Base-by-base conservation (phyloP, 441 rosid genomes). In the Pelargonium citronellum region DNA sequence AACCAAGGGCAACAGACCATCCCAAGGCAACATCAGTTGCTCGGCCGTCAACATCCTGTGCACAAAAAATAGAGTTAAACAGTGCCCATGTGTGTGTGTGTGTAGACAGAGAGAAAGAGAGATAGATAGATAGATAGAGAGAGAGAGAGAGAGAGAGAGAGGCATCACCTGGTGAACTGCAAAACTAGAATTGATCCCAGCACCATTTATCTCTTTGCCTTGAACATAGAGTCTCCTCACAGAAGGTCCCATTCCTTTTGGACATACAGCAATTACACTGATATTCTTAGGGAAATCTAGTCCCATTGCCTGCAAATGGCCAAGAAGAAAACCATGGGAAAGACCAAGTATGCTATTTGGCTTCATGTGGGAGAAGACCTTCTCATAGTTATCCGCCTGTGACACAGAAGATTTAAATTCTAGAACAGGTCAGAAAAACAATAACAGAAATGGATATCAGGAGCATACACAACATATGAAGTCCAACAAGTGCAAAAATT, bases 1-100 rank as follows among this genome's bases (percentile, higher is more conserved):
- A 94, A 19, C 99, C 99, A 66, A 94, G 92, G 68, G 95, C 97
- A 74, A 91, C 86, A 3, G 99, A 94, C 97, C 96, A 94, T 80
- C 96, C 97, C 68, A 94, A 76, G 70, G 99, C 97, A 77, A 90
- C 89, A 75, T 91, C 89, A 1, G 97, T 85, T 9, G 96, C 99
- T 78, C 97, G 86, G 69, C 96, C 96, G 61, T 94, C 94, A 74
- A 91, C 89, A 90, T 94, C 99, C 98, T 91, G 71, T 15, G 22
- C 4, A 70, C 16, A 65, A 57, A 15, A 62, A 37, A 43, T n/a
- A 9, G 22, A 58, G 63, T 22, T 34, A 7, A 46, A 3, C 1
- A 1, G 3, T 46, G 51, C 51, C 1, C 1, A 46, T 12, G 1
- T 46, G 3, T 46, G 3, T 46, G 3, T 46, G 3, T 46, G 3